Base-by-base conservation (phyloP, 371 early-diverging fungal species). In the Mortierella sp. region DNA sequence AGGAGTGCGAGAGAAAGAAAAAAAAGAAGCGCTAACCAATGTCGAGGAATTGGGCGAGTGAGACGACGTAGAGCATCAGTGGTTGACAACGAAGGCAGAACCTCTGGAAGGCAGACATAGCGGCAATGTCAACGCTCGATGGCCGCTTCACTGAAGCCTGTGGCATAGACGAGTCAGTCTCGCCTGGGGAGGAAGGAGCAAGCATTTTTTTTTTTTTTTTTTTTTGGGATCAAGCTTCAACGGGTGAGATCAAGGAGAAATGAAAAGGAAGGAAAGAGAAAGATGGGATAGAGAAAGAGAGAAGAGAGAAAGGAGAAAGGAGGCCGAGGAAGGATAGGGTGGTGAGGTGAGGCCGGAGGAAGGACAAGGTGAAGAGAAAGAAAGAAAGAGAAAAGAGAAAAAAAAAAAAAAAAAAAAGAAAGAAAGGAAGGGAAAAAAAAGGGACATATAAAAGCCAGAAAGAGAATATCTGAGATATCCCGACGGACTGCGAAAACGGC, bases 51-150 rank as follows among this genome's bases (percentile, higher is more conserved):
- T 79, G 79, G 16, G 79, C 79, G 50, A 79, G 45, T 12, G 79
- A 79, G 43, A 79, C 79, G 18, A 79, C 70, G 25, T 79, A 79
- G 28, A 79, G 63, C 79, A 79, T 69, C 57, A 79, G 57, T 5
- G 79, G 79, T 30, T 72, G 70, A 18, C n/a, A 55, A 26, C 57
- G 64, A 50, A 56, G 45, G 18, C 59, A 69, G 46, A 70, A 26
- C 48, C 46, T 52, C 28, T 79, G 62, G 57, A 79, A 72, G n/a
- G 44, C 57, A 3, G 71, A 56, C 44, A 70, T 46, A 21, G 57
- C 28, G 57, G 66, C 46, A 16, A 57, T 53, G n/a, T 47, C 56
- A 23, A 29, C 16, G 21, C 21, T 37, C 12, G 62, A n/a, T 15
- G 62, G 55, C 21, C 59, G 46, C 50, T 63, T 60, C 5, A 43